These are phyloP conservation scores for Pyrus bretschneideri DNA, from an alignment of 306 rosid genomes.

Conservation along the genomic window DNA sequence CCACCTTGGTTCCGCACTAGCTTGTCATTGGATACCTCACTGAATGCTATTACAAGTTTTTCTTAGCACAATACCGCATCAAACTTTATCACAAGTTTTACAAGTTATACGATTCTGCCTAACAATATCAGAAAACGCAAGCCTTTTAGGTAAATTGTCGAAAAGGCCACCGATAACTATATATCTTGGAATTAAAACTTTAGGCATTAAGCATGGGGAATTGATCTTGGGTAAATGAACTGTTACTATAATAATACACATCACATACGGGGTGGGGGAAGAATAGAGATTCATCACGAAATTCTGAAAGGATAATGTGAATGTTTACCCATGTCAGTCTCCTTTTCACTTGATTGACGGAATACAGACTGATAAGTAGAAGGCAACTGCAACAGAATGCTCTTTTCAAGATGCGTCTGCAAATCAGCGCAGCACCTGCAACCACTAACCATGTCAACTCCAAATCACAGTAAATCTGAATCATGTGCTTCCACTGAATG, in stretches of 20 bases:
- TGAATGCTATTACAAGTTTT: not conserved
- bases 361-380: constrained; percentile 56
- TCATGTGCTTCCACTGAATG: not conserved
- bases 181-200: not conserved
- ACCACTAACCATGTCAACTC: constrained; percentile 26
- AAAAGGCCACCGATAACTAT: not conserved
- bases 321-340: constrained; percentile 79
- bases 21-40: not conserved
- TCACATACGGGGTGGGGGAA: not conserved
- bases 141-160: not conserved
- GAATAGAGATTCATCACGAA: not conserved
- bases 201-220: not conserved
- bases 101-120: not conserved
- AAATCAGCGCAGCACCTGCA: constrained; percentile 66
- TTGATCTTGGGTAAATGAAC: not conserved
- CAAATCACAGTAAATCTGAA: constrained; percentile 10
- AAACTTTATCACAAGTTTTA: not conserved
- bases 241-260: not conserved
- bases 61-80: not conserved
- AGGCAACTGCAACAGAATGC: constrained; percentile 66
- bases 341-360: constrained; percentile 79
- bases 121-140: not conserved
- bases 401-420: constrained; percentile 65
- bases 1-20: not conserved
- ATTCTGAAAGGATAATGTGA: not conserved